Conservation (phyloP, 768 basidiomycete genomes). For the Trametes maxima region DNA sequence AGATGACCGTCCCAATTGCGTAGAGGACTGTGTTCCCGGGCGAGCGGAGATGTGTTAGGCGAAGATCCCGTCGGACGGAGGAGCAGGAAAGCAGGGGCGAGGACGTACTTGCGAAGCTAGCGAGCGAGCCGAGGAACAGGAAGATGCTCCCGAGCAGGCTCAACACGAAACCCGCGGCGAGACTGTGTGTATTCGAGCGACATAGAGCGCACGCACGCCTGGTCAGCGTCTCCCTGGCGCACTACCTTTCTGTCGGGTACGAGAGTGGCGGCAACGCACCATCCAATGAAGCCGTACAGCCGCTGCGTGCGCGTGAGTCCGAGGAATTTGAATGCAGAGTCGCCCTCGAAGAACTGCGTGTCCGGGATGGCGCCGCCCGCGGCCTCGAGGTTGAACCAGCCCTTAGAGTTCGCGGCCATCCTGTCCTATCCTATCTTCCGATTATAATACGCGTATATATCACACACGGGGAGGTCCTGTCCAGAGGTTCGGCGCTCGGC, state of each 20-base stretch:
- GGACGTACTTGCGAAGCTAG: constrained; percentile 73
- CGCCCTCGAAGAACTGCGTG: constrained; percentile 84
- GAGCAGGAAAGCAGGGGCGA: neutral
- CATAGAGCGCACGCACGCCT: neutral
- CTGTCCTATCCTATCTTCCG: neutral
- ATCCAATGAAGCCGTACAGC: constrained; percentile 84
- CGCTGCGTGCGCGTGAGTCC: constrained; percentile 78
- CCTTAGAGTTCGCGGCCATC: constrained; percentile 52
- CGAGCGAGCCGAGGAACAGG: constrained; percentile 69
- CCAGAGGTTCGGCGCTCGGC: neutral
- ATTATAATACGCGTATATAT: neutral
- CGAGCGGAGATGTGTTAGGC: neutral
- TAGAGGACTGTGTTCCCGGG: constrained; percentile 64
- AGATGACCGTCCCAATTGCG: constrained; percentile 77
- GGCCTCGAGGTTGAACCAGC: constrained; percentile 86
- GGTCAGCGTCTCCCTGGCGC: neutral
- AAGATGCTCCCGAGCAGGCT: constrained; percentile 80
- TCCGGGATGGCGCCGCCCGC: constrained; percentile 67
- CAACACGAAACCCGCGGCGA: constrained; percentile 73
- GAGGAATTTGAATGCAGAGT: constrained; percentile 83
- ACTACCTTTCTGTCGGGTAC: neutral
- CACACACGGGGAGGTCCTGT: neutral
- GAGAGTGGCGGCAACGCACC: constrained; percentile 50
- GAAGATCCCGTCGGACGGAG: neutral
- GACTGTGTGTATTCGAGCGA: constrained; percentile 43